Evolutionary conservation across 2,329 filamentous ascomycete species (phyloP).

Genomic region (Diaporthe helianthi): DNA sequence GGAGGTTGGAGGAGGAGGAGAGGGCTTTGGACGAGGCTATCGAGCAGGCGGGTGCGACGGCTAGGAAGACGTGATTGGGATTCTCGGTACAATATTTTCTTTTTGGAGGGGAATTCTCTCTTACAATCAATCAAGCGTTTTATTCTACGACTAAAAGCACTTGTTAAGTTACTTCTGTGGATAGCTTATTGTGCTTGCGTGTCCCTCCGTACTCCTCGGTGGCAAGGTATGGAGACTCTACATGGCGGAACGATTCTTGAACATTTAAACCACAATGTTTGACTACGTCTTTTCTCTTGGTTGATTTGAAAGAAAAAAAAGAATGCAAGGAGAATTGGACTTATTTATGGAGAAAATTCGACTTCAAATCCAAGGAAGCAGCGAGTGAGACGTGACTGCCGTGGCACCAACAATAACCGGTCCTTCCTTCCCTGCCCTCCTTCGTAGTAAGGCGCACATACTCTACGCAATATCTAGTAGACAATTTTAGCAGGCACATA

Average conservation of each 20-base stretch:
- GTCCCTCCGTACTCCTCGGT: too few relatives aligned
- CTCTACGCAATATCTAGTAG: too few relatives aligned
- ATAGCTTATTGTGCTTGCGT: not conserved
- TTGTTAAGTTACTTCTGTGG: not conserved
- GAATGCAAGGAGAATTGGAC: too few relatives aligned
- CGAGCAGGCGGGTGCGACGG: conserved; percentile 48
- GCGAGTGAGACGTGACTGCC: not conserved
- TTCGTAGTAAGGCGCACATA: accelerated
- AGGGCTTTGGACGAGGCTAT: conserved; percentile 63
- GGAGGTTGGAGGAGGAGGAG: conserved; percentile 64
- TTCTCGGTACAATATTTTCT: not conserved
- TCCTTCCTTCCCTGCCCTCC: not conserved
- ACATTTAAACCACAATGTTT: too few relatives aligned
- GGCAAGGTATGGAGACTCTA: not conserved
- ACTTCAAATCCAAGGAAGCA: not conserved
- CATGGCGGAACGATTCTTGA: not conserved
- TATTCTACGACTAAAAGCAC: not conserved
- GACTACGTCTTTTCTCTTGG: too few relatives aligned
- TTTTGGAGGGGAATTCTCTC: too few relatives aligned
- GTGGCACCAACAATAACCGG: too few relatives aligned
- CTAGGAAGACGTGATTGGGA: not conserved
- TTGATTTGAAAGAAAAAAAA: too few relatives aligned
- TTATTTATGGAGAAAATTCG: not conserved
- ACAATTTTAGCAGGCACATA: too few relatives aligned
- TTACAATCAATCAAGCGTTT: conserved; percentile 2